Evolutionary conservation across 805 yeast genomes (phyloP).

Genomic region (Blastobotrys parvus): DNA sequence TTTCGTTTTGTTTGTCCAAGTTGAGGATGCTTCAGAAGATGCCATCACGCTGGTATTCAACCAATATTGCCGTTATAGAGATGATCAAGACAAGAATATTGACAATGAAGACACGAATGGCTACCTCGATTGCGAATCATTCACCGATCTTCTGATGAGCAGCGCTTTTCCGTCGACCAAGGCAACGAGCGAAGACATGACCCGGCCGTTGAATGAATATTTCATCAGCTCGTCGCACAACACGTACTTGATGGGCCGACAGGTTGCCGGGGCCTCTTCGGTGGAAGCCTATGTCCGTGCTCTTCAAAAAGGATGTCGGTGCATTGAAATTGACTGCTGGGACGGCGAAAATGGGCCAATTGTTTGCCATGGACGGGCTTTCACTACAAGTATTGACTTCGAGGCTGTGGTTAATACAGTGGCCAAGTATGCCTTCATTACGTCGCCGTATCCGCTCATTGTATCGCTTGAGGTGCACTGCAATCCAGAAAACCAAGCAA

Average conservation of each 20-base stretch:
- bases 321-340: slow-evolving; percentile 95
- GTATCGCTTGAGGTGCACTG: slow-evolving; percentile 84
- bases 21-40: slow-evolving; percentile 33
- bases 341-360: slow-evolving; percentile 75
- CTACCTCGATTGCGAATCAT: slow-evolving; percentile 23
- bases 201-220: slow-evolving; percentile 73
- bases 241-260: slow-evolving; percentile 83
- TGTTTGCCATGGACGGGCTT: slow-evolving; percentile 82
- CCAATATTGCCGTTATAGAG: slow-evolving; percentile 35
- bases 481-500: slow-evolving; percentile 54
- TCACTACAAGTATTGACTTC: slow-evolving; percentile 67
- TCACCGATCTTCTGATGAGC: slow-evolving; percentile 33
- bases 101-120: slow-evolving; percentile 8
- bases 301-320: slow-evolving; percentile 85
- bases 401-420: slow-evolving; percentile 63
- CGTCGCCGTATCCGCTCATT: slow-evolving; percentile 78
- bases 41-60: slow-evolving; percentile 29
- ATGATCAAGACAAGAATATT: too few species aligned
- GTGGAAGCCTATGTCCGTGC: slow-evolving; percentile 84
- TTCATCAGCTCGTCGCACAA: slow-evolving; percentile 91
- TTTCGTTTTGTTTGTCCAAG: slow-evolving; percentile 44
- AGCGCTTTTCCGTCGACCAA: slow-evolving; percentile 20
- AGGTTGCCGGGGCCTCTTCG: slow-evolving; percentile 78
- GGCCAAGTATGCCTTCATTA: slow-evolving; percentile 78
- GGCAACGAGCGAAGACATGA: slow-evolving; percentile 32